A percentile compares a stretch with the other conserved stretches of the same genome.
Conservation (phyloP, 2,329 filamentous ascomycete genomes). For the Zalaria obscura region DNA sequence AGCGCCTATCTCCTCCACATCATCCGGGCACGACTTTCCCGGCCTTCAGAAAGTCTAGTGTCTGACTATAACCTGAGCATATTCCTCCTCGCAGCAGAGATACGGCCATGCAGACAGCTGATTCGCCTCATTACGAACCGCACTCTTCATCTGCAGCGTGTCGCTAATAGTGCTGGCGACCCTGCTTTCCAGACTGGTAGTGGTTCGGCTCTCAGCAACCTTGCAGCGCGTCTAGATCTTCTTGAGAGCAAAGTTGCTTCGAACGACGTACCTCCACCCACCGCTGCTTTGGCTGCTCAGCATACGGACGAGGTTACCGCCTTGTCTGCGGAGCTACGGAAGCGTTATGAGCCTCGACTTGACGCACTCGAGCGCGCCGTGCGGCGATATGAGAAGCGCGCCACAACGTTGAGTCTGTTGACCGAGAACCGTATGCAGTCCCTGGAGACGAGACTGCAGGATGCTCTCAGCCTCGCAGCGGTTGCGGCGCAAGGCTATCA, state of each 20-base stretch:
- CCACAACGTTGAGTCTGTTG: conserved; percentile 58
- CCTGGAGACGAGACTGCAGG: conserved; percentile 57
- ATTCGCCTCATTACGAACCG: conserved; percentile 66
- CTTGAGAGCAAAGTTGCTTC: conserved; percentile 16
- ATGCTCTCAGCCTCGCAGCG: conserved; percentile 68
- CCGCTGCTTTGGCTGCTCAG: no score
- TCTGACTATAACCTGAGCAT: conserved; percentile 89
- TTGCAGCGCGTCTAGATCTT: conserved; percentile 12
- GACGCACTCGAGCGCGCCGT: conserved; percentile 82
- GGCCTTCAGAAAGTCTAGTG: conserved; percentile 72
- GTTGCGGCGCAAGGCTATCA: conserved; percentile 43
- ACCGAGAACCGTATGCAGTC: conserved; percentile 61
- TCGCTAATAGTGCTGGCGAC: conserved; percentile 34
- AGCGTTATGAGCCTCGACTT: conserved; percentile 64
- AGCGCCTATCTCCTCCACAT: conserved; percentile 76
- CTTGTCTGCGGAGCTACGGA: conserved; percentile 38
- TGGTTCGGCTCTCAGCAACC: conserved; percentile 1
- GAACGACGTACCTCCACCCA: conserved; percentile 11
- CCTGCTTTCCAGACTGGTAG: neutral
- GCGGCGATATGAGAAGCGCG: conserved; percentile 80
- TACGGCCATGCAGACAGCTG: conserved; percentile 69
- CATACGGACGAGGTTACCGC: conserved; percentile 16
- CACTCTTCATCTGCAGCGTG: conserved; percentile 66
- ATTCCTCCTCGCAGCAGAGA: conserved; percentile 74
- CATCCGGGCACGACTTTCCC: conserved; percentile 66